Percentiles rank a stretch among this genome's conserved stretches.
phyloP scores from a whole-genome alignment of 1,284 basidiomycete genomes.

The Sparassis latifolia region DNA sequence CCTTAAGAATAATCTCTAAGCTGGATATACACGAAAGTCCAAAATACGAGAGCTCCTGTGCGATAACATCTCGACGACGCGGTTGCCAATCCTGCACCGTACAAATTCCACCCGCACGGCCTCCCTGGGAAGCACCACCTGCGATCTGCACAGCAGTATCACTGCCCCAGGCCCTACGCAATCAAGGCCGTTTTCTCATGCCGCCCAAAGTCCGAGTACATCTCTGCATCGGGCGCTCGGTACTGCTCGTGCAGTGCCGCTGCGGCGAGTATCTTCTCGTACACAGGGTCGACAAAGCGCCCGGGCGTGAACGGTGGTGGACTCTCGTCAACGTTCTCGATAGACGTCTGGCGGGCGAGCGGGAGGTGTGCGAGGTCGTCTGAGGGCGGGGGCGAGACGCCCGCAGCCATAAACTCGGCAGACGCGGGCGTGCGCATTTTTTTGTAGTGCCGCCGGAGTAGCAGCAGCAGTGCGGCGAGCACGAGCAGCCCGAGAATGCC shows the following conservation, averaged over 20 bases:
- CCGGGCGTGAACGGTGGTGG: slow-evolving; percentile 23
- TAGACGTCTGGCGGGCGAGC: slow-evolving; percentile 10
- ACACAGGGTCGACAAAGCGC: slow-evolving; percentile 18
- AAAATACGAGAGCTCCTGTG: too few relatives aligned
- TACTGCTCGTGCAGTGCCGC: slow-evolving; percentile 16
- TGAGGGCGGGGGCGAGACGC: background rate
- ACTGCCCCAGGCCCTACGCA: too few relatives aligned
- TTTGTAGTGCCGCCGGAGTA: slow-evolving; percentile 4
- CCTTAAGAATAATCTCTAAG: too few relatives aligned
- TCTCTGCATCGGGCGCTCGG: too few relatives aligned
- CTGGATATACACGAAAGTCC: too few relatives aligned
- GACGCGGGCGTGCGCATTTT: slow-evolving; percentile 9
- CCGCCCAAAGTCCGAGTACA: too few relatives aligned
- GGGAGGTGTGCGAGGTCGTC: slow-evolving; percentile 2
- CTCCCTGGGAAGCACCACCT: too few relatives aligned
- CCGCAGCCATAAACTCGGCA: slow-evolving; percentile 17
- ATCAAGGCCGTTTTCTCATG: too few relatives aligned
- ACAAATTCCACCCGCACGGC: too few relatives aligned
- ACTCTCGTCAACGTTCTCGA: slow-evolving; percentile 12
- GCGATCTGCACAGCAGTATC: too few relatives aligned
- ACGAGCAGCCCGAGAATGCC: slow-evolving; percentile 8
- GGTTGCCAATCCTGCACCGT: too few relatives aligned
- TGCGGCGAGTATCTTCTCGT: slow-evolving; percentile 20
- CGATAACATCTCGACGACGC: too few relatives aligned
- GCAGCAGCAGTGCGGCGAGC: background rate